phyloP scores from a whole-genome alignment of 345 rosid species.

The Euclidium syriacum region DNA sequence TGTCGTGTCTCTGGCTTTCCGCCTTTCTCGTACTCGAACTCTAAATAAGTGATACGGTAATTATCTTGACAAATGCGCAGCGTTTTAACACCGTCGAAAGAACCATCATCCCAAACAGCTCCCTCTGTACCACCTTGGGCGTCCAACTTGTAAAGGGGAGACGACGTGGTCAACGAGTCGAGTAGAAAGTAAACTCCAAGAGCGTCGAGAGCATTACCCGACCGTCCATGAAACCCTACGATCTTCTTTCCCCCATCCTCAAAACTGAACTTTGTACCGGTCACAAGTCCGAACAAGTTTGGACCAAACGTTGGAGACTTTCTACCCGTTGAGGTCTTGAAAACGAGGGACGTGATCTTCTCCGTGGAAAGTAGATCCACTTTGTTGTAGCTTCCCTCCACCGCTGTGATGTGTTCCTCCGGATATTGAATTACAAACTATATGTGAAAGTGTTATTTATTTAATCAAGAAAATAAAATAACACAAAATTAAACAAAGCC shows the following conservation, averaged over 20 bases:
- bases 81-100: slow-evolving; percentile 2
- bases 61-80: slow-evolving; percentile 10
- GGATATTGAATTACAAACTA: slow-evolving; percentile 13
- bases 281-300: background rate
- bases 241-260: slow-evolving; percentile 16
- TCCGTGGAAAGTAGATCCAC: slow-evolving; percentile 7
- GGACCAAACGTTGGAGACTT: slow-evolving; percentile 17
- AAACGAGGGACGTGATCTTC: slow-evolving; percentile 7
- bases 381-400: slow-evolving; percentile 12
- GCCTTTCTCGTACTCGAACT: slow-evolving; percentile 14
- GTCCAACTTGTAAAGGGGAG: slow-evolving; percentile 15
- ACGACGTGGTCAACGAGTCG: background rate
- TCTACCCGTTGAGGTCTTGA: slow-evolving; percentile 25
- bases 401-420: slow-evolving; percentile 15
- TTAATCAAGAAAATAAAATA: too few species aligned
- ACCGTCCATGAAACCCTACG: slow-evolving; percentile 20
- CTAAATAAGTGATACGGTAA: slow-evolving; percentile 14
- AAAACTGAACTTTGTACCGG: slow-evolving; percentile 10
- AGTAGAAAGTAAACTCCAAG: slow-evolving; percentile 13
- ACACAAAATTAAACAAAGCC: too few species aligned
- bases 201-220: slow-evolving; percentile 4
- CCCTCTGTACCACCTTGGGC: slow-evolving; percentile 21
- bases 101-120: slow-evolving; percentile 22
- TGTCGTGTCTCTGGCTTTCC: background rate
- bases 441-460: background rate